A percentile compares a stretch with the other conserved stretches of the same genome.
Evolutionary conservation across 306 rosid species (phyloP).

Genomic region (Quercus aquifolioides): DNA sequence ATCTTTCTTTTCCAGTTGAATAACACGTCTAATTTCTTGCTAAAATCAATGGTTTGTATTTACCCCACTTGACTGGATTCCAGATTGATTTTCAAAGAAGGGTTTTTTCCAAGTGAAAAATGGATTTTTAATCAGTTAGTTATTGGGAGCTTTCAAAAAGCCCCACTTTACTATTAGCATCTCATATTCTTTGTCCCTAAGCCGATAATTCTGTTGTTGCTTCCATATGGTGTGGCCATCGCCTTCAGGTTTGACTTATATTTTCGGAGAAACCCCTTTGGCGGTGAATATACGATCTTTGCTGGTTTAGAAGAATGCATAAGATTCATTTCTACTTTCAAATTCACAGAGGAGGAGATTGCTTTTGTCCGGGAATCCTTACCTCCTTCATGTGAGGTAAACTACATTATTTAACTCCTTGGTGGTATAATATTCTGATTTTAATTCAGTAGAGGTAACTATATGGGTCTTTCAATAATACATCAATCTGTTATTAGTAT

Average conservation of each 20-base stretch:
- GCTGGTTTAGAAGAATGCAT: constrained; percentile 97
- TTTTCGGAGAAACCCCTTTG: constrained; percentile 95
- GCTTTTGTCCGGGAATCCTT: constrained; percentile 60
- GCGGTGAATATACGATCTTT: constrained; percentile 93
- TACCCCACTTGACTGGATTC: background rate
- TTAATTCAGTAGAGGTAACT: background rate
- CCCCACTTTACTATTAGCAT: background rate
- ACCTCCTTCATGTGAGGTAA: constrained; percentile 85
- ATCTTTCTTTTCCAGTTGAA: background rate
- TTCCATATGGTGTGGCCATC: background rate
- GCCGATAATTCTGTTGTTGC: background rate
- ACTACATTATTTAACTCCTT: background rate
- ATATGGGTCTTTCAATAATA: background rate
- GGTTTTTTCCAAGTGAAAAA: background rate
- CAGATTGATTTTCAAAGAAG: background rate
- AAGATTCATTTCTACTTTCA: constrained; percentile 88
- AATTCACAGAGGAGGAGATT: constrained; percentile 73
- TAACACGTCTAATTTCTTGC: background rate
- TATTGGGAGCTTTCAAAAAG: background rate
- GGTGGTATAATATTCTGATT: background rate
- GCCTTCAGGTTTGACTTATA: constrained; percentile 87
- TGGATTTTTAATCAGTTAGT: background rate
- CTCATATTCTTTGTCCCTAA: background rate
- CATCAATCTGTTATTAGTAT: background rate
- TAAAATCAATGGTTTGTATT: background rate